Evolutionary conservation across 2,329 filamentous ascomycete species (phyloP), one percentile per base, ranked within the genome.

Genomic region (Monilinia polystroma): DNA sequence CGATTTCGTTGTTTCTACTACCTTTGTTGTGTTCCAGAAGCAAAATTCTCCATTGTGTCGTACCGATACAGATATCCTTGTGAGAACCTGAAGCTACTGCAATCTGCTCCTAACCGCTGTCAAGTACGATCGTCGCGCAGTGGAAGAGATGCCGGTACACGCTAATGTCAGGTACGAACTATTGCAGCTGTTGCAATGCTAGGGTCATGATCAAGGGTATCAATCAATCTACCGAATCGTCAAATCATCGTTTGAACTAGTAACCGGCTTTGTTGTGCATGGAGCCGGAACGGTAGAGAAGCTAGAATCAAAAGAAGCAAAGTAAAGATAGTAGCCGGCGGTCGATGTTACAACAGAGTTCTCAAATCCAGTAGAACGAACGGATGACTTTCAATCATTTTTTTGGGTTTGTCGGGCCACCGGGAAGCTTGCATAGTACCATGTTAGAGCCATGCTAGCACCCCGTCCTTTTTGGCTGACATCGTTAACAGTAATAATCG

Each of bases 111-210:
- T 63, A 63, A 53, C 51, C 63, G 63, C 66, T 66, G 63, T 66
- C 56, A 66, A 62, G 52, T 51, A 59, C 66, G 66, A 67, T 67
- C 66, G 65, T 67, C 62, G 62, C 62, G 62, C 62, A 54, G 47
- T 45, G 26, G 41, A 55, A 67, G 45, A 52, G 63, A 65, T 58
- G 53, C 63, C 54, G 59, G n/a, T 55, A n/a, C 35, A 55, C 66
- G 63, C 66, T 71, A 71, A 69, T 70, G 69, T 51, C 70, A 71
- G 70, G 70, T 71, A 71, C 70, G 66, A 69, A 67, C 60, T 60
- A 66, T 23, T 23, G 29, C 4, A 53, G 60, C 58, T 68, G 58
- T 62, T 41, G 45, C 51, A 38, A 45, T 66, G 18, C 63, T 65
- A 35, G 57, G 57, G 49, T 51, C 23, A 45, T 51, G 52, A 51